phyloP scores from a whole-genome alignment of 192 early-diverging fungal species.

The Entrophospora sp. region DNA sequence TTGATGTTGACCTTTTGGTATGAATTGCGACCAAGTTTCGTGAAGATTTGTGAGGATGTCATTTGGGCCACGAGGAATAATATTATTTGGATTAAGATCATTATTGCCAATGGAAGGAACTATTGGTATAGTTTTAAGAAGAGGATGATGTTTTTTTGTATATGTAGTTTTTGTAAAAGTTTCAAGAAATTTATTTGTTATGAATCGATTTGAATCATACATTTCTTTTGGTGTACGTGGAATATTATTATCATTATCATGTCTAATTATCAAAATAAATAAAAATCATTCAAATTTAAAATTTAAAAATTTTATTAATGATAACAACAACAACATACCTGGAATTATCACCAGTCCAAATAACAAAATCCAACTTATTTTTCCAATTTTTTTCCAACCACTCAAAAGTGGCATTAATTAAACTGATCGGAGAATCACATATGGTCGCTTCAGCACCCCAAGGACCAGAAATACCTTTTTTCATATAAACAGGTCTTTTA shows the following conservation, averaged over 20 bases:
- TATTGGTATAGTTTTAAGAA: slow-evolving; percentile 35
- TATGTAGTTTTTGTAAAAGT: slow-evolving; percentile 36
- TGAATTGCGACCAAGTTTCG: slow-evolving; percentile 47
- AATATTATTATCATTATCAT: slow-evolving; percentile 57
- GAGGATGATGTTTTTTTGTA: slow-evolving; percentile 1
- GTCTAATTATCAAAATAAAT: slow-evolving; percentile 32
- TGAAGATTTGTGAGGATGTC: slow-evolving; percentile 38
- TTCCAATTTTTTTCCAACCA: slow-evolving; percentile 44
- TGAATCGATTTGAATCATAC: slow-evolving; percentile 40
- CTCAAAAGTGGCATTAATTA: slow-evolving; percentile 53
- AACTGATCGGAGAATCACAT: slow-evolving; percentile 53
- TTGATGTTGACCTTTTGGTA: slow-evolving; percentile 50
- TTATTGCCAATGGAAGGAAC: slow-evolving; percentile 55
- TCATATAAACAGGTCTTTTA: slow-evolving; percentile 28
- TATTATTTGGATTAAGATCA: slow-evolving; percentile 65
- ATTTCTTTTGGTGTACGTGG: slow-evolving; percentile 58
- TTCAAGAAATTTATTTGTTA: slow-evolving; percentile 33
- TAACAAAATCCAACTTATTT: slow-evolving; percentile 56
- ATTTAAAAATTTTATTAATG: background rate
- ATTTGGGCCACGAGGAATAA: slow-evolving; percentile 42
- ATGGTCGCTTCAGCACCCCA: slow-evolving; percentile 51
- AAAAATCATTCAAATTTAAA: background rate
- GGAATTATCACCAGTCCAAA: slow-evolving; percentile 74
- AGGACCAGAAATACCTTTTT: slow-evolving; percentile 32
- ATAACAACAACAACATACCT: slow-evolving; percentile 28